These are phyloP conservation scores for Waitea zeae DNA, from an alignment of 1,284 basidiomycete genomes.

Conservation along the genomic window DNA sequence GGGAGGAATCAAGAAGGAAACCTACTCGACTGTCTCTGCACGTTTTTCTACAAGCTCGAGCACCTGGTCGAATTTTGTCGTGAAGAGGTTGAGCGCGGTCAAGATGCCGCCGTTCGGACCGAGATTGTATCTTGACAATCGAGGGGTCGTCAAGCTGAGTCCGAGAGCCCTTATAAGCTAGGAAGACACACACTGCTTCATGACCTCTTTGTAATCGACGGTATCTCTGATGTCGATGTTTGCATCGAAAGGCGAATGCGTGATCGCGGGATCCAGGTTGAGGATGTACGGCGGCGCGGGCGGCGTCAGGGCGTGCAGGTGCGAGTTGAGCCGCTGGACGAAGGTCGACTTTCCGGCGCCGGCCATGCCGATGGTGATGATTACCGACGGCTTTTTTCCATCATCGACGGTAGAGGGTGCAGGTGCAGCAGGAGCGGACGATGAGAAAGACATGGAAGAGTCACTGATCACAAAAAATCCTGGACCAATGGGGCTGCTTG, in stretches of 20 bases:
- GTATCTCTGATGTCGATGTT: constrained; percentile 99
- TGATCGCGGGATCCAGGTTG: constrained; percentile 95
- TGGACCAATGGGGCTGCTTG: too few relatives aligned
- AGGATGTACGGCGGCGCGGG: constrained; percentile 85
- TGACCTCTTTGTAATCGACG: constrained; percentile 93
- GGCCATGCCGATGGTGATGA: constrained; percentile 89
- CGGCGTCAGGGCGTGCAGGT: constrained; percentile 52
- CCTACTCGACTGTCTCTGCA: constrained; percentile 75
- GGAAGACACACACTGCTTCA: constrained; percentile 81
- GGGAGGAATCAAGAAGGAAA: constrained; percentile 3
- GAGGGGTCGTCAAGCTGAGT: constrained; percentile 4
- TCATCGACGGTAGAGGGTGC: constrained; percentile 7
- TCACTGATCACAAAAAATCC: too few relatives aligned
- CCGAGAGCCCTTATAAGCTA: constrained; percentile 6
- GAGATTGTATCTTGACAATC: constrained; percentile 69
- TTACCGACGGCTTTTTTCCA: constrained; percentile 63
- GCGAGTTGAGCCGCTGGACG: constrained; percentile 82
- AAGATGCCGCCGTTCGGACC: constrained; percentile 97
- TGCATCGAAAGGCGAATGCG: constrained; percentile 79
- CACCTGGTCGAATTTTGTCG: constrained; percentile 99
- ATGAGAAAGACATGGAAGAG: neutral
- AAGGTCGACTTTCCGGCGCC: constrained; percentile 96
- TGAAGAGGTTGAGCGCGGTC: constrained; percentile 94
- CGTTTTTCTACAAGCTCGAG: constrained; percentile 85
- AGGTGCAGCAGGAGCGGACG: constrained; percentile 2